Evolutionary conservation across 2,329 filamentous ascomycete species (phyloP).

Genomic region (Talaromyces pinophilus): DNA sequence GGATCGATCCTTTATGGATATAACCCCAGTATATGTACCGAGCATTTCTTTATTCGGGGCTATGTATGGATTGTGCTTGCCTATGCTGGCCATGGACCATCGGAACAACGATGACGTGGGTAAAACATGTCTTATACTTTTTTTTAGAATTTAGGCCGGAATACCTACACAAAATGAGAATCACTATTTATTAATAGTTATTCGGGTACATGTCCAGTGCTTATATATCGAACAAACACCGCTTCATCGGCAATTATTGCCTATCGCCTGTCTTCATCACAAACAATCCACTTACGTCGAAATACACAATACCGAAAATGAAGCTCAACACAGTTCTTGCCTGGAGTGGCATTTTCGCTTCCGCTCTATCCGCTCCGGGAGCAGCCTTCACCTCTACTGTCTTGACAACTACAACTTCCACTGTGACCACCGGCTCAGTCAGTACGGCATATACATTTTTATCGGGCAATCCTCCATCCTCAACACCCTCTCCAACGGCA

Average conservation of each 20-base stretch:
- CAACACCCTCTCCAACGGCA: neutral
- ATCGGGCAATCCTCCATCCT: slow-evolving; percentile 17
- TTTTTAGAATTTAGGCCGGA: neutral
- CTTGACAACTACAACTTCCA: slow-evolving; percentile 13
- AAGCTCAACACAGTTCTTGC: neutral
- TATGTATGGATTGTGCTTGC: neutral
- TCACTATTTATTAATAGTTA: neutral
- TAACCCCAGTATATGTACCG: neutral
- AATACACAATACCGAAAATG: neutral
- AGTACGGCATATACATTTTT: slow-evolving; percentile 20
- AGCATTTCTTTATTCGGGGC: neutral
- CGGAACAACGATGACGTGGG: neutral
- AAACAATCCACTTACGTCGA: too few species aligned
- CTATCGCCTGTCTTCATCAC: neutral
- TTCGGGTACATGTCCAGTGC: neutral
- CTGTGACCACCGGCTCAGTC: slow-evolving; percentile 7
- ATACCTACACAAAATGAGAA: neutral
- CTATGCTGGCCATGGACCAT: neutral
- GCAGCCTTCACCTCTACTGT: neutral
- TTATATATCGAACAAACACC: neutral
- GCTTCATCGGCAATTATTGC: neutral
- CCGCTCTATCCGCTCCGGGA: slow-evolving; percentile 13
- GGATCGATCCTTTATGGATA: neutral
- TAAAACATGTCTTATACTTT: slow-evolving; percentile 1
- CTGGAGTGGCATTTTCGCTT: neutral